Base-by-base conservation (phyloP, 1,284 basidiomycete species). In the Ganoderma multipileum region DNA sequence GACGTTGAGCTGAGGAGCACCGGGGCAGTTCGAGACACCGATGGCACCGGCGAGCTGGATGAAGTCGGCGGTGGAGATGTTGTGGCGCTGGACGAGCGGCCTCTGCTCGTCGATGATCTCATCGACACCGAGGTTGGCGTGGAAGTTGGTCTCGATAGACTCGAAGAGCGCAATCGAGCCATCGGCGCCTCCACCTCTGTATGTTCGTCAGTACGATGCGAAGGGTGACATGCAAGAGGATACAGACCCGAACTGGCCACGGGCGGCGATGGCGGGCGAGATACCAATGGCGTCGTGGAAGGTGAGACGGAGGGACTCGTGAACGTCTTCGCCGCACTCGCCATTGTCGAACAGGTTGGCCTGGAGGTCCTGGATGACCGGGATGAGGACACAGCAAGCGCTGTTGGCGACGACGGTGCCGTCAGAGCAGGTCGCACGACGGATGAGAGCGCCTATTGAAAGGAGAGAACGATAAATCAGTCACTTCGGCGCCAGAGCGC, bases 351-450 rank as follows among this genome's bases (percentile, higher is more conserved):
- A 81, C 12, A 83, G 76, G 67, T 81, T 78, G 33, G 72, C 60
- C 69, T 83, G 81, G 63, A 83, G 73, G 65, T 80, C 79, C 47
- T 81, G 79, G 20, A 79, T 75, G 39, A 81, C 70, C 30, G 81
- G 76, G 77, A 81, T 82, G 54, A 76, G 71, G 59, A 74, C 71
- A 69, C 81, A 82, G 72, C 82, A 83, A 12, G 81, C 81, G 23
- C 72, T 77, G 67, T 83, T 81, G 6, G 79, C 75, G 12, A 78
- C 81, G 7, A 74, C 76, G 61, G 69, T 65, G 41, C 74, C 72
- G 63, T 73, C 73, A 20, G 74, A 67, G 61, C 74, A 75, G 28
- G 74, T 65, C 3, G 72, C 71, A 61, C 73, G 71, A n/a, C 70
- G 69, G 18, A 71, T 75, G 33, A 75, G 54, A 1, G 74, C 74